Conservation (phyloP, 441 rosid species). For the Adansonia grandidieri region DNA sequence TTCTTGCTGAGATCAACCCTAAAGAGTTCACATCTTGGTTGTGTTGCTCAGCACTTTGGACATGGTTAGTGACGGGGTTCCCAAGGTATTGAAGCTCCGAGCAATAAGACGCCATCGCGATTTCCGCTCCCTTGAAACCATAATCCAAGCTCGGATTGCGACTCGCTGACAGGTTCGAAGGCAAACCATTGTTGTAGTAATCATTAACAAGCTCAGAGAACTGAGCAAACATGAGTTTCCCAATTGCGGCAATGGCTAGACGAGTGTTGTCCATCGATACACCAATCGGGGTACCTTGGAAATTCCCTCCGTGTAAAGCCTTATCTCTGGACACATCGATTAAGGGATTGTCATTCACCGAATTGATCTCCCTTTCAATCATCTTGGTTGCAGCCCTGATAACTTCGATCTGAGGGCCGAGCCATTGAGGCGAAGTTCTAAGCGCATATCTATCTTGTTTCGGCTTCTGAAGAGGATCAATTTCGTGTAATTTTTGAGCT, state of each 20-base stretch:
- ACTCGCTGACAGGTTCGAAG: conserved; percentile 54
- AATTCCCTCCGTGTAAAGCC: conserved; percentile 58
- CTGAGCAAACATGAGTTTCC: conserved; percentile 61
- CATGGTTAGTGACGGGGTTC: conserved; percentile 63
- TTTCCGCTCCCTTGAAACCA: conserved; percentile 61
- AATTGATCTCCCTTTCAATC: conserved; percentile 58
- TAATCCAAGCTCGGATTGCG: conserved; percentile 58
- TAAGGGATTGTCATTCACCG: conserved; percentile 61
- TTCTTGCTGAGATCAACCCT: conserved; percentile 54
- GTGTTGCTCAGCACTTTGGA: conserved; percentile 58
- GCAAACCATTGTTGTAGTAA: conserved; percentile 62
- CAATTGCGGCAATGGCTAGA: conserved; percentile 53
- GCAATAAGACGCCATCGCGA: conserved; percentile 62
- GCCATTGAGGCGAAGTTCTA: conserved; percentile 58
- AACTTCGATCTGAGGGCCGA: conserved; percentile 57
- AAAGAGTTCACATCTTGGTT: conserved; percentile 61
- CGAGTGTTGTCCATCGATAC: conserved; percentile 68
- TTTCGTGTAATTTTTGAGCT: conserved; percentile 45
- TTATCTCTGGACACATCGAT: conserved; percentile 59
- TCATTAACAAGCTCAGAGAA: conserved; percentile 61
- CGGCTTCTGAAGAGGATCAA: conserved; percentile 58
- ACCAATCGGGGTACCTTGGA: conserved; percentile 65
- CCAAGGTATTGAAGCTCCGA: conserved; percentile 58
- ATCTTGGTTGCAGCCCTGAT: conserved; percentile 50
- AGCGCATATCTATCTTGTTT: conserved; percentile 60